Conservation (phyloP, 1,284 basidiomycete species). For the Schizophyllum commune region DNA sequence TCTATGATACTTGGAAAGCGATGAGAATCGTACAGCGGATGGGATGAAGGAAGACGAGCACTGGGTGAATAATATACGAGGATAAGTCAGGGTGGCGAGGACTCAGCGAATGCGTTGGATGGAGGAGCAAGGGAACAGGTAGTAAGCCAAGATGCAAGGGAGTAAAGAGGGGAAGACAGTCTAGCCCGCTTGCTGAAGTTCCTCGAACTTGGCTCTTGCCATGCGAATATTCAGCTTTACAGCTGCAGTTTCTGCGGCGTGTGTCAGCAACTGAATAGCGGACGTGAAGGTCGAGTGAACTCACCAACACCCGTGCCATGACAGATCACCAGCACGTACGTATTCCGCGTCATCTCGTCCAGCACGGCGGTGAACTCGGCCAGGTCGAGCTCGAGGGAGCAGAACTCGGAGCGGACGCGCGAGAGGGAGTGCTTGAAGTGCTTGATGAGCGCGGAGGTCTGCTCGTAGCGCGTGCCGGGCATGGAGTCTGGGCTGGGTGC, state of each 20-base stretch:
- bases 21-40: background rate
- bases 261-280: background rate
- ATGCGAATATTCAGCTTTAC: slow-evolving; percentile 79
- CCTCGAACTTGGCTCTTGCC: slow-evolving; percentile 77
- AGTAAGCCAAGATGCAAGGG: background rate
- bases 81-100: background rate
- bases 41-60: background rate
- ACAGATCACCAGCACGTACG: slow-evolving; percentile 87
- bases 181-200: slow-evolving; percentile 48
- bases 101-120: slow-evolving; percentile 3
- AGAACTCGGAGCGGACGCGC: slow-evolving; percentile 75
- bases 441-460: slow-evolving; percentile 93
- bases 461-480: slow-evolving; percentile 80
- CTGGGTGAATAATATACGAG: background rate
- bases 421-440: slow-evolving; percentile 89
- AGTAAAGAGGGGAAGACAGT: too few relatives aligned
- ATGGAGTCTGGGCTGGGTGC: slow-evolving; percentile 24
- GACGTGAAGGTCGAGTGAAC: slow-evolving; percentile 13
- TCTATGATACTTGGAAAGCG: background rate
- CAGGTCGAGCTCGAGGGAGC: slow-evolving; percentile 74
- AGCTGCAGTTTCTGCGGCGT: slow-evolving; percentile 68
- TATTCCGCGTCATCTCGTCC: slow-evolving; percentile 90
- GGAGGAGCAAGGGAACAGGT: slow-evolving; percentile 13
- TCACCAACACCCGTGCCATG: slow-evolving; percentile 82
- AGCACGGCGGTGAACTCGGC: slow-evolving; percentile 87